Evolutionary conservation across 1,284 basidiomycete genomes (phyloP), one percentile per base, ranked within the genome.

Genomic region (Tylopilus sp.): DNA sequence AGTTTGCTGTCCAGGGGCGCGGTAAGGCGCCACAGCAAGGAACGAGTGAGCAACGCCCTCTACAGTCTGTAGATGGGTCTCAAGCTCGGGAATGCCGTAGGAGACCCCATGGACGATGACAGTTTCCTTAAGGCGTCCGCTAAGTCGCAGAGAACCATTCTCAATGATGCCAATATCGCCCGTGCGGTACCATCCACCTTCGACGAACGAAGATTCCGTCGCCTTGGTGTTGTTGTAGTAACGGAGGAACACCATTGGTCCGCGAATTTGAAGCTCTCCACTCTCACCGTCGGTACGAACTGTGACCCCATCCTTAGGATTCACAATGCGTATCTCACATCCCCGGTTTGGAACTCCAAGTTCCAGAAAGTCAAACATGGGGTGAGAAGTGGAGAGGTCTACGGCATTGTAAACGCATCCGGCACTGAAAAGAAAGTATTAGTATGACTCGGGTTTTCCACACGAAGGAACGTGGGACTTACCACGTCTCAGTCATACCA

Each of bases 51-150:
- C 71, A 57, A 81, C 72, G 12, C 83, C 83, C 10, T 79, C 75
- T 10, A 83, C 73, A 9, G 69, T 76, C 70, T 84, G 81, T 39
- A 84, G 72, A 60, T 83, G 79, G 26, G 80, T 77, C 68, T 82
- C 83, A 26, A 82, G 69, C 58, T 84, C 83, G 0, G 77, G 75
- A 32, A 80, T 81, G 39, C 80, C 77, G 62, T 83, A 80, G 22
- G 83, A 84, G 67, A 83, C 80, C 51, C 83, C 83, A 54, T 84
- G 82, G n/a, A 83, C 81, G 53, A 82, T 84, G 67, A 84, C 76
- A 41, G 75, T 81, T 58, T 83, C 83, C 74, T 84, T 84, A 67
- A 82, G 81, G 57, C 82, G 77, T 3, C 83, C 82, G 57, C 81
- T 77, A 16, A 84, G 69, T 54, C 82, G 74, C 62, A 84, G 70